Conservation (phyloP, 495 filamentous ascomycete genomes). For the Aspergillus conjunctus region DNA sequence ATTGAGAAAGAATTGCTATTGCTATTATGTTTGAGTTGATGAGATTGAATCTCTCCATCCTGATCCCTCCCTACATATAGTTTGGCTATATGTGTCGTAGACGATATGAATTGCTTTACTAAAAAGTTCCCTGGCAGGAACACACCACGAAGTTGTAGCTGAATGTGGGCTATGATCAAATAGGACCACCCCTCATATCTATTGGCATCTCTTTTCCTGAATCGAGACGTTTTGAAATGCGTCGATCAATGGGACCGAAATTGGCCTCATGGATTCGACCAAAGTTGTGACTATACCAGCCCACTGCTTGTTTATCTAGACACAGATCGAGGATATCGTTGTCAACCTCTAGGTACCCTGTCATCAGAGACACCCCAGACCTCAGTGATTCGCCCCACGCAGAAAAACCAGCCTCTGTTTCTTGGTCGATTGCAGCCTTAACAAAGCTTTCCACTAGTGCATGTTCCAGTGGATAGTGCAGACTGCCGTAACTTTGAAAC, state of each 20-base stretch:
- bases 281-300: slow-evolving; percentile 16
- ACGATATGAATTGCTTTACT: slow-evolving; percentile 6
- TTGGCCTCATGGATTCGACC: slow-evolving; percentile 15
- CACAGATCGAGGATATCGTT: slow-evolving; percentile 12
- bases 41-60: no score
- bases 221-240: slow-evolving; percentile 14
- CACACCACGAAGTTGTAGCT: slow-evolving; percentile 14
- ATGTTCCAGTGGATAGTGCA: slow-evolving; percentile 22
- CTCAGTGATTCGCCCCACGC: slow-evolving; percentile 12
- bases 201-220: slow-evolving; percentile 11
- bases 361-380: slow-evolving; percentile 8
- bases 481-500: slow-evolving; percentile 21
- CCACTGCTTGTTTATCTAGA: slow-evolving; percentile 1
- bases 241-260: slow-evolving; percentile 14
- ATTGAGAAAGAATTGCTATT: no score
- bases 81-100: not conserved
- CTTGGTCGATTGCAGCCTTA: slow-evolving; percentile 13
- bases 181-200: slow-evolving; percentile 23
- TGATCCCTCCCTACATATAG: no score
- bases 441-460: slow-evolving; percentile 22
- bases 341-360: slow-evolving; percentile 3
- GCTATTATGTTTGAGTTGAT: no score
- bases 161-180: slow-evolving; percentile 16
- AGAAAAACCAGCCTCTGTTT: slow-evolving; percentile 9
- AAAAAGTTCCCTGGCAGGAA: slow-evolving; percentile 1